Evolutionary conservation across 441 rosid species (phyloP).

Genomic region (Gossypium aridum): DNA sequence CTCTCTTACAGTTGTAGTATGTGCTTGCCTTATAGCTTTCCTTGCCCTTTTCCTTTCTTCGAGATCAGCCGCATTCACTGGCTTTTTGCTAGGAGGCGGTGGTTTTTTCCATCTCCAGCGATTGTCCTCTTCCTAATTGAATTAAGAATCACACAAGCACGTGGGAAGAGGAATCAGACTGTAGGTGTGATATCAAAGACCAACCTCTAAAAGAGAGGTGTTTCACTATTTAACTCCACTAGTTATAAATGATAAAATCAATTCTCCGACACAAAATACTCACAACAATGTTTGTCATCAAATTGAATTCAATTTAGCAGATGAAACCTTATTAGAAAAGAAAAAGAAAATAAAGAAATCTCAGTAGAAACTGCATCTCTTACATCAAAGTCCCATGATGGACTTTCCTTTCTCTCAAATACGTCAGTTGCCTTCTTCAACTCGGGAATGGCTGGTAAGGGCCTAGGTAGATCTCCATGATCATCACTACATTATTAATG

Average conservation of each 20-base stretch:
- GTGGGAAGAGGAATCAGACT: too few species aligned
- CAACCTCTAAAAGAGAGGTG: too few species aligned
- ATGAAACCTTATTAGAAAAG: background rate
- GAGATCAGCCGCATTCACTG: constrained; percentile 18
- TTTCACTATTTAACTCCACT: background rate
- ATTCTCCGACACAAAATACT: too few species aligned
- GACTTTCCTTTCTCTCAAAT: constrained; percentile 41
- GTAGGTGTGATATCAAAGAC: too few species aligned
- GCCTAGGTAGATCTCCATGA: constrained; percentile 60
- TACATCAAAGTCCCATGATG: constrained; percentile 67
- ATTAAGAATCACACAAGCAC: too few species aligned
- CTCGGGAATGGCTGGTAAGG: constrained; percentile 48
- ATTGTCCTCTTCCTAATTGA: constrained; percentile 34
- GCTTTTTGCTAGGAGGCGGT: constrained; percentile 44
- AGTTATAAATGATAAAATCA: too few species aligned
- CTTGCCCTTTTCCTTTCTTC: constrained; percentile 26
- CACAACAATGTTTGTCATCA: too few species aligned
- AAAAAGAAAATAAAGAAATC: too few species aligned
- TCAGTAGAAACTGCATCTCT: too few species aligned
- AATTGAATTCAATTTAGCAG: too few species aligned
- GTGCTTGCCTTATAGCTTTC: constrained; percentile 22
- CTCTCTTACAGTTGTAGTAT: constrained; percentile 18
- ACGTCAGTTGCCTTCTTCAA: constrained; percentile 38
- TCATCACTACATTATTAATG: constrained; percentile 41
- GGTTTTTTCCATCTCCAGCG: constrained; percentile 56